phyloP scores from a whole-genome alignment of 805 yeast genomes.

The Metschnikowia baotianmanensis region DNA sequence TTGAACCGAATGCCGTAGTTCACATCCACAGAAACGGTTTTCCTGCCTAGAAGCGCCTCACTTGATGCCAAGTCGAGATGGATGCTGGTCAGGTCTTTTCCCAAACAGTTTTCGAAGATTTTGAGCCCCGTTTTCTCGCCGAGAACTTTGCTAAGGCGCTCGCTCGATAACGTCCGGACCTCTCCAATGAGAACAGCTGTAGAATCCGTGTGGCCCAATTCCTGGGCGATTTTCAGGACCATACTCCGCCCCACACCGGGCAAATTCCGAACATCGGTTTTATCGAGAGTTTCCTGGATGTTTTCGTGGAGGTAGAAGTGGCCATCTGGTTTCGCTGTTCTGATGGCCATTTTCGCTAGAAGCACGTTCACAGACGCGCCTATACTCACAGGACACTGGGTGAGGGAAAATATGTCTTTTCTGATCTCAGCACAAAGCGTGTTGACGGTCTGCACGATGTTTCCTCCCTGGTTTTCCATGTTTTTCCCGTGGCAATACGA shows the following conservation, averaged over 20 bases:
- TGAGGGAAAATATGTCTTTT: conserved; percentile 37
- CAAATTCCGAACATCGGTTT: conserved; percentile 37
- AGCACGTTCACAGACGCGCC: conserved; percentile 77
- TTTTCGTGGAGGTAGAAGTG: conserved; percentile 35
- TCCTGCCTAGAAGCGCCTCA: conserved; percentile 50
- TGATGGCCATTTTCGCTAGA: conserved; percentile 71
- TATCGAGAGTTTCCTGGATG: conserved; percentile 32
- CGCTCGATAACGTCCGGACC: conserved; percentile 32
- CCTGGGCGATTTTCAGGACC: conserved; percentile 42
- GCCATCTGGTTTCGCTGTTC: conserved; percentile 81
- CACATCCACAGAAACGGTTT: conserved; percentile 82
- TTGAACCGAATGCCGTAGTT: conserved; percentile 87
- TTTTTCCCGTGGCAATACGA: conserved; percentile 19
- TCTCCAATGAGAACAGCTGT: conserved; percentile 36
- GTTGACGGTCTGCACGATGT: conserved; percentile 4
- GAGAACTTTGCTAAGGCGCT: conserved; percentile 43
- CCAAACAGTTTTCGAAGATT: conserved; percentile 58
- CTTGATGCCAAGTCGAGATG: conserved; percentile 49
- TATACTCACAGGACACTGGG: conserved; percentile 70
- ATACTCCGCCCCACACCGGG: conserved; percentile 67
- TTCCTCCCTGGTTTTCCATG: too few relatives aligned
- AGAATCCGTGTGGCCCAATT: conserved; percentile 17
- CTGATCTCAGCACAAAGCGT: conserved; percentile 37
- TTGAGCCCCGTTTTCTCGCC: conserved; percentile 74
- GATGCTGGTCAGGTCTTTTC: conserved; percentile 62